Evolutionary conservation across 257 asterid species (phyloP).

Genomic region (Linderniella brevidens): DNA sequence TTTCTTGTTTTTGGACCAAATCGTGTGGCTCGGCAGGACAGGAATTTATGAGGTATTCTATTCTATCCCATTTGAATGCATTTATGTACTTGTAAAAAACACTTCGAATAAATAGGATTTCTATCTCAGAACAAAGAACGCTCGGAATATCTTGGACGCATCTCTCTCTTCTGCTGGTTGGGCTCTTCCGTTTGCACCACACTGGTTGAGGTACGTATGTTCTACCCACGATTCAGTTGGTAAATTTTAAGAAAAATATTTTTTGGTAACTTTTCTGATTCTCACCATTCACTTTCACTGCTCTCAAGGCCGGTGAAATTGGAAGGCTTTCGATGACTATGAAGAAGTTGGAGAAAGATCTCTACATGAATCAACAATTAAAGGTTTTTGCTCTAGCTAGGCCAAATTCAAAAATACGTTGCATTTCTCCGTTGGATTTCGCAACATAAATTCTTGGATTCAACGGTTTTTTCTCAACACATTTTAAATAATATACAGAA

Average conservation of each 20-base stretch:
- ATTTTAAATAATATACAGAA: slow-evolving; percentile 22
- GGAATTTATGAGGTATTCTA: slow-evolving; percentile 81
- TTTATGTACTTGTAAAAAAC: too few relatives aligned
- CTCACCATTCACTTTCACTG: neutral
- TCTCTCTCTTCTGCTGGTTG: slow-evolving; percentile 89
- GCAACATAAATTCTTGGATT: slow-evolving; percentile 8
- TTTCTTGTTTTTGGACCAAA: slow-evolving; percentile 92
- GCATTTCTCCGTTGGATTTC: slow-evolving; percentile 6
- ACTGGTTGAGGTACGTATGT: slow-evolving; percentile 53
- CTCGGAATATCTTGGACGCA: slow-evolving; percentile 57
- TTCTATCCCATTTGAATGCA: neutral
- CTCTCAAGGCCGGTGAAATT: slow-evolving; percentile 59
- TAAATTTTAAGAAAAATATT: neutral
- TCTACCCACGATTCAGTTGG: slow-evolving; percentile 6
- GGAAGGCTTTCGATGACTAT: slow-evolving; percentile 70
- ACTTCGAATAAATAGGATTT: neutral
- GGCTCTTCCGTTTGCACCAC: slow-evolving; percentile 68
- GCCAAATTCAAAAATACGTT: slow-evolving; percentile 8
- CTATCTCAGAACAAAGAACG: slow-evolving; percentile 65
- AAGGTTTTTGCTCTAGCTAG: slow-evolving; percentile 38
- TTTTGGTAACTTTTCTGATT: too few relatives aligned
- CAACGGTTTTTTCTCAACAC: too few relatives aligned
- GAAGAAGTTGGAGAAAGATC: slow-evolving; percentile 68
- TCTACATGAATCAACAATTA: slow-evolving; percentile 36
- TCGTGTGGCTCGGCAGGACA: slow-evolving; percentile 84